A percentile compares a stretch with the other conserved stretches of the same genome.
These are phyloP conservation scores for Schwanniomyces sp. DNA, from an alignment of 805 yeast genomes.

Conservation along the genomic window DNA sequence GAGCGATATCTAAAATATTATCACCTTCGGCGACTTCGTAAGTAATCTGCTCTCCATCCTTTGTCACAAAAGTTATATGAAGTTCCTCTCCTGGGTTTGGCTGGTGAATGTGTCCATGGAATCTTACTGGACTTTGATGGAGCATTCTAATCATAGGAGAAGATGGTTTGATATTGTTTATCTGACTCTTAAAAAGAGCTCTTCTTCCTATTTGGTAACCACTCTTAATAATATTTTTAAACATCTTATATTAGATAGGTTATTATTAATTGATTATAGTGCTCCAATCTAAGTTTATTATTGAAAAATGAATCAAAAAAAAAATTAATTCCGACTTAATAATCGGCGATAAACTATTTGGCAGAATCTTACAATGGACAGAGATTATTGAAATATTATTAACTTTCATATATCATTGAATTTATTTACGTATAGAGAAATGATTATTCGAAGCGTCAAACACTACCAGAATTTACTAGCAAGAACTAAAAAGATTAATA, in stretches of 20 bases:
- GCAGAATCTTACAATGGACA: background rate
- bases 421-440: background rate
- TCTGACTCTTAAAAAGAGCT: background rate
- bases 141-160: conserved; percentile 6
- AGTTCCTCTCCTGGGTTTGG: conserved; percentile 93
- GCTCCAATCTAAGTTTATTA: no score
- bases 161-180: background rate
- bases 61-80: conserved; percentile 80
- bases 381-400: background rate
- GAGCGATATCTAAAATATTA: conserved; percentile 88
- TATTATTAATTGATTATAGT: background rate
- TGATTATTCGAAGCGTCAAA: background rate
- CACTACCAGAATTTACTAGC: conserved; percentile 73
- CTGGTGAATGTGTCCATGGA: conserved; percentile 85
- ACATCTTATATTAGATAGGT: background rate
- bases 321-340: conserved; percentile 1
- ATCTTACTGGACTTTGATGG: conserved; percentile 16
- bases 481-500: conserved; percentile 78
- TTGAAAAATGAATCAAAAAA: background rate
- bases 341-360: background rate
- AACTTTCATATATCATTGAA: background rate
- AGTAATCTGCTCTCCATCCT: conserved; percentile 82
- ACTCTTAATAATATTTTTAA: background rate
- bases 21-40: conserved; percentile 93
- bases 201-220: background rate